Conservation (phyloP, 192 early-diverging fungal species). For the Coemansia sp. region DNA sequence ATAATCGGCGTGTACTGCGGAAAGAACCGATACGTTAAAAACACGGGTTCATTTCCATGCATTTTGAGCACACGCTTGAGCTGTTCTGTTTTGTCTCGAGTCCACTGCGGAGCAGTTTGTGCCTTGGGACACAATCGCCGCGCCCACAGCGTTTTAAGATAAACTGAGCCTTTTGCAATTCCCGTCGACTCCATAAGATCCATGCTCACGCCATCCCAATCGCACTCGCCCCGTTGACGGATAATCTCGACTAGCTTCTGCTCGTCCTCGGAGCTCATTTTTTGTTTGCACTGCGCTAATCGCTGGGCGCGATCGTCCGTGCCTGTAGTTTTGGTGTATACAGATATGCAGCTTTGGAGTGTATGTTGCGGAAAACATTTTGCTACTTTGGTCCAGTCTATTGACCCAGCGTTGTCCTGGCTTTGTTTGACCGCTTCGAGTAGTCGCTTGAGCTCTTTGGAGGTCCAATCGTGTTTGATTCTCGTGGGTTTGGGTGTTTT, state of each 20-base stretch:
- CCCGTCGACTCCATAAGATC: constrained; percentile 17
- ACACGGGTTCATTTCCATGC: constrained; percentile 42
- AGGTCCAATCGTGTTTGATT: no score
- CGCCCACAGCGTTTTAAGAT: constrained; percentile 12
- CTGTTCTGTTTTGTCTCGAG: not conserved
- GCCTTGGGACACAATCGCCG: constrained; percentile 22
- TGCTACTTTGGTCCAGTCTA: constrained; percentile 8
- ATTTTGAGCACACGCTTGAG: constrained; percentile 6
- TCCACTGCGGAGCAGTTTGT: constrained; percentile 29
- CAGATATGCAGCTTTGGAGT: not conserved
- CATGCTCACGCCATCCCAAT: constrained; percentile 19
- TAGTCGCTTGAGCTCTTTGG: not conserved
- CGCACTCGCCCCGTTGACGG: constrained; percentile 22
- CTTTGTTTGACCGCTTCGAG: not conserved
- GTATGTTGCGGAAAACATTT: constrained; percentile 13
- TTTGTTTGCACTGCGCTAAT: not conserved
- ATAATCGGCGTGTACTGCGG: constrained; percentile 31
- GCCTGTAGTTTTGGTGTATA: not conserved
- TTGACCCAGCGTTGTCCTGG: not conserved
- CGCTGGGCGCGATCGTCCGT: not conserved
- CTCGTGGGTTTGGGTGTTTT: no score
- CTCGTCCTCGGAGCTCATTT: not conserved
- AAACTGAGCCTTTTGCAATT: not conserved
- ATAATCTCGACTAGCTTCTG: constrained; percentile 10
- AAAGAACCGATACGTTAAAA: constrained; percentile 42